Evolutionary conservation across 495 filamentous ascomycete species (phyloP), one percentile per base, ranked within the genome.

Genomic region (Tricharina praecox): DNA sequence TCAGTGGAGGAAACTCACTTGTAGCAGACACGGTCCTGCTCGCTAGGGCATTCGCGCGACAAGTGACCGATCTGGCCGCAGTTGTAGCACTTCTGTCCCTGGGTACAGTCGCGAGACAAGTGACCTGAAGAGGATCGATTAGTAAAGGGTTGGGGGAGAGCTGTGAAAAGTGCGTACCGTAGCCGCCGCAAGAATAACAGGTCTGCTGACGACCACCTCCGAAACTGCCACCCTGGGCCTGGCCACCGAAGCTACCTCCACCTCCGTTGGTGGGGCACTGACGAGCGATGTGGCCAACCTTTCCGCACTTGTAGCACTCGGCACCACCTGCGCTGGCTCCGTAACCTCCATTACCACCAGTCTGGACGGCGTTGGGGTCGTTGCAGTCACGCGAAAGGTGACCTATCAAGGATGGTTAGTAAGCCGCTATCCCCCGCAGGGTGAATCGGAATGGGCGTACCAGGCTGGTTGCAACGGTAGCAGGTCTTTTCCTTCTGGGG

Each of bases 71-170:
- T 78, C 66, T 92, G 82, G 50, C 90, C 90, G 62, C 90, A 97
- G 76, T 96, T 96, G 78, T 97, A 97, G 78, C 90, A 97, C 73
- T 96, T 96, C 71, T 87, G 86, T 47, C 90, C 90, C 60, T 96
- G 90, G 39, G 92, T 94, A 68, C 90, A 97, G 67, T 96, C 90
- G 54, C 87, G 79, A 58, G 82, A 86, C 79, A 95, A 85, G 70
- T 97, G 90, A 53, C 90, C 57, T 60, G 10, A 4, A 28, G 30
- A 11, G 19, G 21, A 30, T 30, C 15, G 9, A 46, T 60, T 44
- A 55, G 49, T 16, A 47, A 25, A 42, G 41, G 19, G 43, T 24
- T 28, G 38, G 49, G n/a, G n/a, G n/a, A n/a, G 13, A 19, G 20
- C 38, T 20, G 7, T 16, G 13, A n/a, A n/a, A n/a, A n/a, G n/a